Percentiles rank a stretch among this genome's conserved stretches.
These are phyloP conservation scores for Aphanomyces euteiches DNA, from an alignment of 352 stramenopile genomes.

Conservation along the genomic window DNA sequence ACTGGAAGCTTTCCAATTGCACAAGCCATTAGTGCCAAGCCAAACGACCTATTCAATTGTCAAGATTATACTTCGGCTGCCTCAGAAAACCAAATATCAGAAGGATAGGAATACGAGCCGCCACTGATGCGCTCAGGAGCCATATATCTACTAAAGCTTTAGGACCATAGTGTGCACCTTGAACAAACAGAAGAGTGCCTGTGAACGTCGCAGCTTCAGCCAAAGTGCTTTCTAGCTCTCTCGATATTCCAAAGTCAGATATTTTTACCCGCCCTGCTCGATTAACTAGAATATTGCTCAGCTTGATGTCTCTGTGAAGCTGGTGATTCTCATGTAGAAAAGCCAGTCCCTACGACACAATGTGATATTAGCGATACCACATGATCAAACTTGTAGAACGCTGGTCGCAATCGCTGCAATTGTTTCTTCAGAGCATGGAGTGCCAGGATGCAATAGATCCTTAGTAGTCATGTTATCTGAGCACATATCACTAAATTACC, in stretches of 20 bases:
- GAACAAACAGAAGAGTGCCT: conserved; percentile 80
- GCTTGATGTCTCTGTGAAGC: conserved; percentile 93
- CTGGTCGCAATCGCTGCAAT: conserved; percentile 78
- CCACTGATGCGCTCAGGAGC: conserved; percentile 89
- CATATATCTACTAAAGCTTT: conserved; percentile 72
- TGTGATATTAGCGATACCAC: too few relatives aligned
- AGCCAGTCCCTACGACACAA: conserved; percentile 43
- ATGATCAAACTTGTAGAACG: conserved; percentile 44
- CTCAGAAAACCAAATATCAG: conserved; percentile 55
- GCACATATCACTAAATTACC: conserved; percentile 33
- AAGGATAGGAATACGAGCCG: conserved; percentile 85
- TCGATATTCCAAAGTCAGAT: conserved; percentile 81
- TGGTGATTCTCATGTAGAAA: conserved; percentile 89
- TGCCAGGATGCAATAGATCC: conserved; percentile 30
- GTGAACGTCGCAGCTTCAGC: conserved; percentile 87
- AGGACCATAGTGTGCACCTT: background rate
- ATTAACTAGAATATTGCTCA: conserved; percentile 93
- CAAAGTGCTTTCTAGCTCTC: conserved; percentile 77
- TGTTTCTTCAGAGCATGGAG: conserved; percentile 53
- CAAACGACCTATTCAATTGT: conserved; percentile 45
- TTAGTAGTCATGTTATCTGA: conserved; percentile 31
- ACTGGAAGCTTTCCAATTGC: conserved; percentile 84
- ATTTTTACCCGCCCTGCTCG: conserved; percentile 75
- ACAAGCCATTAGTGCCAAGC: conserved; percentile 75
- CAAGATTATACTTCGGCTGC: too few relatives aligned